Percentiles rank a stretch among this genome's conserved stretches.
phyloP scores from a whole-genome alignment of 106 monocot genomes.

The Allium cepa region DNA sequence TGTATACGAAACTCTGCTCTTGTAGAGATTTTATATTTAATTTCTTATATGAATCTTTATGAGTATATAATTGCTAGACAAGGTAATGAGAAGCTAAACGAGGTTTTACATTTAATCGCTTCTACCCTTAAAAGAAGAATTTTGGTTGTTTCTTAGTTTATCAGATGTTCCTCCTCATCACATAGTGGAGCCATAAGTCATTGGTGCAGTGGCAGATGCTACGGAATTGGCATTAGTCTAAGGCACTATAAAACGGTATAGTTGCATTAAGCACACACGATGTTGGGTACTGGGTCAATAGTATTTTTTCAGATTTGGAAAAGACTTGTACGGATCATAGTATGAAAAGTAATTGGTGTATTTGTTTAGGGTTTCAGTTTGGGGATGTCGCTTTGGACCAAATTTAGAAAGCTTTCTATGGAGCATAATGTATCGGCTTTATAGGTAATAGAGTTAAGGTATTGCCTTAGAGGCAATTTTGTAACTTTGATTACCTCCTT shows the following conservation, averaged over 20 bases:
- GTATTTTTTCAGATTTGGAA: slow-evolving; percentile 57
- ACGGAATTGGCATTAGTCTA: slow-evolving; percentile 50
- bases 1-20: too few relatives aligned
- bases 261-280: slow-evolving; percentile 68
- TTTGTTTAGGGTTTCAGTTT: slow-evolving; percentile 51
- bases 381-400: slow-evolving; percentile 51
- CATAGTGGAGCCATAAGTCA: slow-evolving; percentile 51
- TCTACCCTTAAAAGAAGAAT: slow-evolving; percentile 40
- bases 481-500: too few relatives aligned
- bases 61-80: slow-evolving; percentile 60
- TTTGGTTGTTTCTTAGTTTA: slow-evolving; percentile 67
- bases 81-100: slow-evolving; percentile 48
- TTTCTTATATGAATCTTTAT: slow-evolving; percentile 46
- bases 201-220: slow-evolving; percentile 55
- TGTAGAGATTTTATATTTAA: too few relatives aligned
- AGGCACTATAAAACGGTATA: slow-evolving; percentile 60
- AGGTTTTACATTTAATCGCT: slow-evolving; percentile 20
- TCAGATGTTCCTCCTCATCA: slow-evolving; percentile 66
- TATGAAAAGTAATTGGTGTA: slow-evolving; percentile 51
- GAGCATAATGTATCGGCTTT: slow-evolving; percentile 53
- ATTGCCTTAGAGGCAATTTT: too few relatives aligned
- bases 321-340: slow-evolving; percentile 52
- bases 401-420: slow-evolving; percentile 55
- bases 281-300: slow-evolving; percentile 72
- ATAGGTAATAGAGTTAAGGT: too few relatives aligned